A percentile compares a stretch with the other conserved stretches of the same genome.
Evolutionary conservation across 2,329 filamentous ascomycete species (phyloP).

Genomic region (Bipolaris oryzae): DNA sequence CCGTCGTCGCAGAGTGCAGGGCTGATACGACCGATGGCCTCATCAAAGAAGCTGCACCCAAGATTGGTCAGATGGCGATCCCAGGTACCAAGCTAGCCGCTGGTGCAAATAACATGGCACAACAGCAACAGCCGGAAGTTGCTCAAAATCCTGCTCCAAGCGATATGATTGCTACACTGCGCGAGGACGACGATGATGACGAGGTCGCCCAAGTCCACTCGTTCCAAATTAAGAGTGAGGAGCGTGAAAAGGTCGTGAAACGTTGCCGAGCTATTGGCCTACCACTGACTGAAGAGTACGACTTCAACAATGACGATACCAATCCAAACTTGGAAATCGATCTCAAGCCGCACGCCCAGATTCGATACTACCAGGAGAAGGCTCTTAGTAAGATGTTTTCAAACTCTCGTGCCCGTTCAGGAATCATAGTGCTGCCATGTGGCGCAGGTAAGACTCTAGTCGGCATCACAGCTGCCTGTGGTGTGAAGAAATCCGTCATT

Average conservation of each 20-base stretch:
- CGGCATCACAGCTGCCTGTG: constrained; percentile 97
- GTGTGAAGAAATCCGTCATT: constrained; percentile 94
- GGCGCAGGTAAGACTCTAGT: constrained; percentile 97
- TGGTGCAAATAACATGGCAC: constrained; percentile 72
- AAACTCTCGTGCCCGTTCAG: constrained; percentile 94
- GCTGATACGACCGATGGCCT: constrained; percentile 75
- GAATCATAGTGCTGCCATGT: constrained; percentile 95
- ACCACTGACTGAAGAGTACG: constrained; percentile 94
- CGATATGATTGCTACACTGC: constrained; percentile 72
- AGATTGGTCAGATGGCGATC: constrained; percentile 86
- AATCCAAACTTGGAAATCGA: constrained; percentile 96
- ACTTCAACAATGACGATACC: constrained; percentile 87
- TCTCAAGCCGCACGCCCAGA: constrained; percentile 84
- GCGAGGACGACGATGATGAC: constrained; percentile 79
- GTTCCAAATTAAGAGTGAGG: constrained; percentile 84
- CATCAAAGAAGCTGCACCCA: constrained; percentile 80
- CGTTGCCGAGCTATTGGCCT: constrained; percentile 85
- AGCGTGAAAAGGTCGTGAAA: constrained; percentile 86
- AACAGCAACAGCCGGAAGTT: constrained; percentile 43
- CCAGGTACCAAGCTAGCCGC: constrained; percentile 93
- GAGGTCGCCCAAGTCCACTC: constrained; percentile 87
- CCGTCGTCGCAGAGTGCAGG: constrained; percentile 78
- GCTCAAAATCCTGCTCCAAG: constrained; percentile 43
- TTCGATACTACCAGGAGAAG: constrained; percentile 95
- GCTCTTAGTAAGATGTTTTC: constrained; percentile 99